Evolutionary conservation across 2,329 filamentous ascomycete species (phyloP), one percentile per base, ranked within the genome.

Genomic region (Pyricularia sp.): DNA sequence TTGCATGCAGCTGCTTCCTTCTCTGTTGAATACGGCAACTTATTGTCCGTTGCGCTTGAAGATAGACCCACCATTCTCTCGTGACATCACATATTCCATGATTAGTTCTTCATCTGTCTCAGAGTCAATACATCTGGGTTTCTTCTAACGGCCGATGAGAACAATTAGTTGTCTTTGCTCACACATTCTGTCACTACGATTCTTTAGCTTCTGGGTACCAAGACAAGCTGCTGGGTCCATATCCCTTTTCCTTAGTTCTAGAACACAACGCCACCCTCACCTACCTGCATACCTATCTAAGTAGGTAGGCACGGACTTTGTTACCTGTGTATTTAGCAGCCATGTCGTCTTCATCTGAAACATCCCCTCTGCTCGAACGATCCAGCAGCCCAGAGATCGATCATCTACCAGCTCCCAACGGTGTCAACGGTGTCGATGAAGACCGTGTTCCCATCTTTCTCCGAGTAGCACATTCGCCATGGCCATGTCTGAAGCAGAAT

Each of bases 401-500:
- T 25, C n/a, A 26, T 17, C 64, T 66, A 12, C 64, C 64, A n/a
- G 20, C 33, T 23, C 64, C 64, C 64, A 66, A 66, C 11, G 64
- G 64, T n/a, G 31, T 66, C 64, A 55, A 66, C 33, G 64, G 10
- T n/a, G n/a, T 66, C 33, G 33, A 66, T 33, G 64, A 36, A 33
- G 64, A 9, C 59, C 64, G 86, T 25, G 58, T 61, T 83, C 81
- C 83, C 31, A 81, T 84, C 17, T 85, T 83, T 69, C 78, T 85
- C 17, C 81, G 83, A 73, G 82, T 80, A 65, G 82, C 81, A 59
- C 84, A 85, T 71, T 86, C 84, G 1, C 81, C 83, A 25, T 86
- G 84, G 82, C 72, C 76, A 7, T 78, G 73, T 68, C 80, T 86
- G 65, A 79, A 79, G 30, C 83, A 85, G 70, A 80, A 80, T 64